Evolutionary conservation across 73 alveolate genomes (phyloP).

Genomic region (Blepharisma japonicum): DNA sequence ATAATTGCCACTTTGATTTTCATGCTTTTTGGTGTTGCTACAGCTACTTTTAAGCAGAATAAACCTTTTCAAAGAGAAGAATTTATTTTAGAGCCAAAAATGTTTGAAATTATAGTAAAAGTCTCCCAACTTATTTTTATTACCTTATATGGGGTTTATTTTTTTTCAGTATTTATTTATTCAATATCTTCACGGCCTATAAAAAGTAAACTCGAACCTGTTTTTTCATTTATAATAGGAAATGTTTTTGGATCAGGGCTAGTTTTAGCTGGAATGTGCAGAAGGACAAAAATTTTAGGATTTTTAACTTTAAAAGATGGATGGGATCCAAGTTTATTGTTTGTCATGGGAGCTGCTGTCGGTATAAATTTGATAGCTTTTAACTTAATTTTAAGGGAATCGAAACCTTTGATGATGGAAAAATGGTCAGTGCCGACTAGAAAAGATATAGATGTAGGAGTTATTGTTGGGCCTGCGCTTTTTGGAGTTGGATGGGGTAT

Average conservation of each 20-base stretch:
- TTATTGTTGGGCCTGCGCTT: constrained; percentile 83
- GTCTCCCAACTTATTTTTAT: too few relatives aligned
- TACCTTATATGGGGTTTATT: too few relatives aligned
- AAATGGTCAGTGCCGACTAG: constrained; percentile 61
- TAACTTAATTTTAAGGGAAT: not conserved
- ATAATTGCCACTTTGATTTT: constrained; percentile 83
- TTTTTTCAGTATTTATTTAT: too few relatives aligned
- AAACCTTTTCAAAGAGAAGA: too few relatives aligned
- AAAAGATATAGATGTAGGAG: constrained; percentile 67
- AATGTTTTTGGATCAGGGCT: constrained; percentile 81
- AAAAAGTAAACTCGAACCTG: not conserved
- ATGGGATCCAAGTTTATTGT: constrained; percentile 89
- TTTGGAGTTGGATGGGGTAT: constrained; percentile 99
- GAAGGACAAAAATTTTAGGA: constrained; percentile 73
- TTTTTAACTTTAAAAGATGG: constrained; percentile 70
- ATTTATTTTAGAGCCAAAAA: too few relatives aligned
- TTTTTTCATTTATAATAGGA: constrained; percentile 17
- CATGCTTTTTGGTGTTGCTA: constrained; percentile 80
- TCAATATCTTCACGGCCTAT: too few relatives aligned
- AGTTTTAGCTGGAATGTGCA: constrained; percentile 90
- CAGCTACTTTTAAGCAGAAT: constrained; percentile 60
- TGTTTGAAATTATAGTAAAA: too few relatives aligned
- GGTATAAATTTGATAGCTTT: constrained; percentile 73
- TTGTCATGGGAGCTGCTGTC: constrained; percentile 90
- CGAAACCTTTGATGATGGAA: constrained; percentile 52